phyloP scores from a whole-genome alignment of 352 stramenopile species.

The Halophytophthora batemanensis region DNA sequence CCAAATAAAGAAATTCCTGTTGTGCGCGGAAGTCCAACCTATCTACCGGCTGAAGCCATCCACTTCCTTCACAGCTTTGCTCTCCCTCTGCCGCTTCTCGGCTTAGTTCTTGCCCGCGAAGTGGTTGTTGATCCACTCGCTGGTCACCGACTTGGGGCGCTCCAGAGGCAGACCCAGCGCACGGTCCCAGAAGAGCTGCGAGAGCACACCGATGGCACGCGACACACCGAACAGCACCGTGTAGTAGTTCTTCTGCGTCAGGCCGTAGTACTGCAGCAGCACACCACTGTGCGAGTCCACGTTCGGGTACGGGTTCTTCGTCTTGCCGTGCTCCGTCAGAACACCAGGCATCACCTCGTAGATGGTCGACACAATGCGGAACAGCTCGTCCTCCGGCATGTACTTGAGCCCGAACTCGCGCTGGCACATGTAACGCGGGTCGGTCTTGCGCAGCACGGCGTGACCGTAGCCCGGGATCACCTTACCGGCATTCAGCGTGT shows the following conservation, averaged over 20 bases:
- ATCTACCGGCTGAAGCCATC: conserved; percentile 22
- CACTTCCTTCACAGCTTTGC: conserved; percentile 5
- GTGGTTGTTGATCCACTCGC: conserved; percentile 97
- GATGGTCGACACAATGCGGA: conserved; percentile 99
- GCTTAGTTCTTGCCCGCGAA: conserved; percentile 86
- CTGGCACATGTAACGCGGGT: conserved; percentile 99
- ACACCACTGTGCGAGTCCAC: conserved; percentile 98
- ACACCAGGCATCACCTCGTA: conserved; percentile 99
- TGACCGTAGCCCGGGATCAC: conserved; percentile 99
- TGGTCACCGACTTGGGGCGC: conserved; percentile 98
- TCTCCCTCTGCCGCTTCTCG: conserved; percentile 7
- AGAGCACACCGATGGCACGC: conserved; percentile 96
- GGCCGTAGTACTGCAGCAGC: conserved; percentile 98
- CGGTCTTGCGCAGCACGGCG: conserved; percentile 98
- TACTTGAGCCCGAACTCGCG: conserved; percentile 99
- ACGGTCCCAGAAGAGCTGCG: conserved; percentile 98
- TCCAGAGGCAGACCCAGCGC: conserved; percentile 97
- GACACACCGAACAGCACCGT: conserved; percentile 99
- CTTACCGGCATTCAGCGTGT: conserved; percentile 98
- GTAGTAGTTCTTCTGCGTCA: conserved; percentile 99
- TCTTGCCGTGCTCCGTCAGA: conserved; percentile 98
- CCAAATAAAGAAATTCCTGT: conserved; percentile 39
- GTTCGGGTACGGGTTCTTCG: conserved; percentile 99
- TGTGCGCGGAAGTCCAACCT: conserved; percentile 14
- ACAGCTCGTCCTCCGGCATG: conserved; percentile 98